Percentiles rank a stretch among this genome's conserved stretches.
phyloP scores from a whole-genome alignment of 2,329 filamentous ascomycete species.

The Trichoderma pleuroti region DNA sequence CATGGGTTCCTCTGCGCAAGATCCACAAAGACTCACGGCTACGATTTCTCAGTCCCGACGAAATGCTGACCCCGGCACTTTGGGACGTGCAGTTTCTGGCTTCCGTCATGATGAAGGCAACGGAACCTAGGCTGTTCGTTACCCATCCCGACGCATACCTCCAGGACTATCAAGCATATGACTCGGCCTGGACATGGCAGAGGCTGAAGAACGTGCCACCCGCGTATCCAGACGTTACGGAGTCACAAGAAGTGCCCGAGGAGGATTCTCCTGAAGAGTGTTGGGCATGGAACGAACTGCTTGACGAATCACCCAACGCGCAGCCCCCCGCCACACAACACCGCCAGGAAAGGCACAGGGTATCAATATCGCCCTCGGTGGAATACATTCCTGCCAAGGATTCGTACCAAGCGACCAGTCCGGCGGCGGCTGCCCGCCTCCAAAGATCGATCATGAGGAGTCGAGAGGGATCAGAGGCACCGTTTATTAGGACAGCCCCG shows the following conservation, averaged over 20 bases:
- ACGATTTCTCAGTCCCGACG: constrained; percentile 64
- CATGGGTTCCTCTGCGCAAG: constrained; percentile 75
- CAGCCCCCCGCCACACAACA: constrained; percentile 43
- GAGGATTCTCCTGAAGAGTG: constrained; percentile 61
- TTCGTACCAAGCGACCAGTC: constrained; percentile 22
- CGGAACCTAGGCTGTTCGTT: constrained; percentile 66
- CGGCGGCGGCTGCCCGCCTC: constrained; percentile 33
- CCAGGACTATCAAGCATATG: constrained; percentile 55
- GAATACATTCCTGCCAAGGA: constrained; percentile 27
- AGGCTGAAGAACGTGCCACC: constrained; percentile 60
- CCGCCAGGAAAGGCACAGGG: constrained; percentile 40
- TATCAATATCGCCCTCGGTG: constrained; percentile 42
- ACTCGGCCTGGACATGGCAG: constrained; percentile 67
- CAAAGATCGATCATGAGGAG: constrained; percentile 41
- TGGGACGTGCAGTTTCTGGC: constrained; percentile 71
- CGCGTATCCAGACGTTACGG: constrained; percentile 46
- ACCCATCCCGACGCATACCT: constrained; percentile 73
- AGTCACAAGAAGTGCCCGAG: constrained; percentile 51
- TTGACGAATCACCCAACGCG: constrained; percentile 55
- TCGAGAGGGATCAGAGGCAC: constrained; percentile 43
- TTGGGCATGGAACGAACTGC: constrained; percentile 63
- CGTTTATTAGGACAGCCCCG: constrained; percentile 51
- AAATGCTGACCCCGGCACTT: constrained; percentile 68
- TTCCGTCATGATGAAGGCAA: constrained; percentile 70
- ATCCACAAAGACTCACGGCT: constrained; percentile 69